Evolutionary conservation across 2,329 filamentous ascomycete genomes (phyloP).

Genomic region (Meredithiella fracta): DNA sequence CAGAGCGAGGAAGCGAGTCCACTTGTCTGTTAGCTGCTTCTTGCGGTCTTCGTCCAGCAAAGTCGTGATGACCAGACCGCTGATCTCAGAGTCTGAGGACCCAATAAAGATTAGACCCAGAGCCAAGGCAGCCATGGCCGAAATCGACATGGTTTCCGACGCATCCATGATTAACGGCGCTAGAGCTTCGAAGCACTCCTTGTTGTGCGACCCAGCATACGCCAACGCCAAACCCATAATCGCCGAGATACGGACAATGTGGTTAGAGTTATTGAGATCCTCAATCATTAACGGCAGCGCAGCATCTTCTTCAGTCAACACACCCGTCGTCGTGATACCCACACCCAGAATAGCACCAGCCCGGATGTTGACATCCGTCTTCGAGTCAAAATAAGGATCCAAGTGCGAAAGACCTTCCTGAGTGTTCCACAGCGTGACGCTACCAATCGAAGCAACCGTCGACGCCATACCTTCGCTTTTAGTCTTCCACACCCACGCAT

Average conservation of each 20-base stretch:
- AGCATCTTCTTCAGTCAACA: constrained; percentile 76
- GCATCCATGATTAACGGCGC: constrained; percentile 78
- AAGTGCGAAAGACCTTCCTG: constrained; percentile 85
- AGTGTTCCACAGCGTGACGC: constrained; percentile 83
- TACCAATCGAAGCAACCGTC: constrained; percentile 82
- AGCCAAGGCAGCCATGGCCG: constrained; percentile 85
- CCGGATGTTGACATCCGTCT: constrained; percentile 54
- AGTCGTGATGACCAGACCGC: constrained; percentile 79
- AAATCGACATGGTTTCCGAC: constrained; percentile 79
- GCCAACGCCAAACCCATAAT: constrained; percentile 94
- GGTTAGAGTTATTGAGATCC: constrained; percentile 56
- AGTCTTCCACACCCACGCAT: constrained; percentile 97
- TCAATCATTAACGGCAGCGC: constrained; percentile 76
- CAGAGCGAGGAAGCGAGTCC: constrained; percentile 91
- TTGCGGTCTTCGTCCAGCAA: constrained; percentile 86
- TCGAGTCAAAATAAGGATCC: constrained; percentile 69
- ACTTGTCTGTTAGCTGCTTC: constrained; percentile 88
- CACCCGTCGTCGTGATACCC: constrained; percentile 88
- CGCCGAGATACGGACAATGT: constrained; percentile 61
- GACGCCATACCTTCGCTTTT: constrained; percentile 97
- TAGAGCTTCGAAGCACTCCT: constrained; percentile 69
- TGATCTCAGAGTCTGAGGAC: constrained; percentile 78
- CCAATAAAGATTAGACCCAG: constrained; percentile 86
- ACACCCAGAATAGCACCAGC: constrained; percentile 86
- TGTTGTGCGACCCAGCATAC: constrained; percentile 87